Conservation (phyloP, 495 filamentous ascomycete genomes). For the Copromyces sp. region DNA sequence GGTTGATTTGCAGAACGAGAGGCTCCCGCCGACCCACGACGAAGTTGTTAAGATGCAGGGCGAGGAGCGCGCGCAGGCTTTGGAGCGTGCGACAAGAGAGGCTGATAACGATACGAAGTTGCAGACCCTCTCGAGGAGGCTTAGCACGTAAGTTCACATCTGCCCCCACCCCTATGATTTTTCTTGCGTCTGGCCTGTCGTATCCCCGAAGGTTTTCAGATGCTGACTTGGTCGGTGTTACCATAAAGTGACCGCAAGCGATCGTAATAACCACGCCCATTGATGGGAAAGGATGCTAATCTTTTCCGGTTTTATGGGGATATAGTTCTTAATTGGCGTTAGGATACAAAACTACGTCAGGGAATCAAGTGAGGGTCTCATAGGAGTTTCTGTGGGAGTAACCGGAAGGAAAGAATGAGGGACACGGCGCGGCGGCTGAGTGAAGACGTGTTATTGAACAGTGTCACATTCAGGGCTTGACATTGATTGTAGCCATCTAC, state of each 20-base stretch:
- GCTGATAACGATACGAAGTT: conserved; percentile 86
- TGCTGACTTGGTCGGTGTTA: neutral
- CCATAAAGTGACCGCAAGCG: conserved; percentile 20
- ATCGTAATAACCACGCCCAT: neutral
- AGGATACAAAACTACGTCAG: neutral
- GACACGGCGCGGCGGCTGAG: neutral
- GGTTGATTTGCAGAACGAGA: conserved; percentile 95
- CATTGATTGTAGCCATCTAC: neutral
- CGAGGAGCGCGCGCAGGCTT: conserved; percentile 66
- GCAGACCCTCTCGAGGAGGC: conserved; percentile 72
- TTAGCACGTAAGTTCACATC: conserved; percentile 76
- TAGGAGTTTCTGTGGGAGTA: neutral
- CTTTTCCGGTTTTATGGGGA: neutral
- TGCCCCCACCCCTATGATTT: neutral
- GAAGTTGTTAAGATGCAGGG: conserved; percentile 74
- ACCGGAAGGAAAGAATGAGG: neutral
- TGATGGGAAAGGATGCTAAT: neutral
- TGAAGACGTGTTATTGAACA: neutral
- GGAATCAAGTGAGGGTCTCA: neutral
- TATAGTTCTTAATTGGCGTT: neutral
- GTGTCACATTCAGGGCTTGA: neutral
- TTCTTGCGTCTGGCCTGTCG: neutral
- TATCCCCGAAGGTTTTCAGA: neutral
- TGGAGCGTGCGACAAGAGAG: conserved; percentile 73
- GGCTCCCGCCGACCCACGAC: conserved; percentile 82